A percentile compares a stretch with the other conserved stretches of the same genome.
These are phyloP conservation scores for Trichoderma endophyticum DNA, from an alignment of 2,329 filamentous ascomycete species.

Conservation along the genomic window DNA sequence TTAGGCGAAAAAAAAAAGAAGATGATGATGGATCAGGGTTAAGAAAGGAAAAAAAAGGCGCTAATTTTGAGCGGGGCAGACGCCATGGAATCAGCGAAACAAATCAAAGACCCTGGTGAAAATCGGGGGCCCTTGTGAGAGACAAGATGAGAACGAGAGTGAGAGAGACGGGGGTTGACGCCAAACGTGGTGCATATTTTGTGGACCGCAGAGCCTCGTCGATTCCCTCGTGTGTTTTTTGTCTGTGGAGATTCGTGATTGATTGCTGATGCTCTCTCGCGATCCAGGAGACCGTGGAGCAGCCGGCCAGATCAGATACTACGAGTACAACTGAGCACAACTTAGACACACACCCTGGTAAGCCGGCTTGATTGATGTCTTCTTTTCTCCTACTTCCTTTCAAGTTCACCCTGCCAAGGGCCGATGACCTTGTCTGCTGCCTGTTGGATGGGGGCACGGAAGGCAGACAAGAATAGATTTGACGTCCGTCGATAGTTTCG, in stretches of 20 bases:
- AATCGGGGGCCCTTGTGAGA: background rate
- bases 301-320: background rate
- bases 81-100: background rate
- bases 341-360: slow-evolving; percentile 2
- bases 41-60: background rate
- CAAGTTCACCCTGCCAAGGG: background rate
- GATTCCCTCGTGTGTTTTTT: background rate
- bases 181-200: slow-evolving; percentile 14
- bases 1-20: background rate
- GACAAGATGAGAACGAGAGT: background rate
- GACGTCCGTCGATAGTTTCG: slow-evolving; percentile 2
- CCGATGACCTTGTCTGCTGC: background rate
- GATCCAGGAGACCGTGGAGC: background rate
- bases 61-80: background rate
- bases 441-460: background rate
- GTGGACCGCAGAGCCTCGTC: slow-evolving; percentile 19
- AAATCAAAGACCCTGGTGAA: slow-evolving; percentile 2
- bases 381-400: background rate
- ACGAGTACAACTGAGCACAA: slow-evolving; percentile 6
- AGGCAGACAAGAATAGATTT: slow-evolving; percentile 3
- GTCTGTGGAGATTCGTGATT: slow-evolving; percentile 1
- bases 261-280: background rate
- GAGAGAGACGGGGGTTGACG: background rate
- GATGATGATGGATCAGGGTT: background rate
- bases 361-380: slow-evolving; percentile 3